Base-by-base conservation (phyloP, 2,329 filamentous ascomycete genomes). In the Apiospora aurea region DNA sequence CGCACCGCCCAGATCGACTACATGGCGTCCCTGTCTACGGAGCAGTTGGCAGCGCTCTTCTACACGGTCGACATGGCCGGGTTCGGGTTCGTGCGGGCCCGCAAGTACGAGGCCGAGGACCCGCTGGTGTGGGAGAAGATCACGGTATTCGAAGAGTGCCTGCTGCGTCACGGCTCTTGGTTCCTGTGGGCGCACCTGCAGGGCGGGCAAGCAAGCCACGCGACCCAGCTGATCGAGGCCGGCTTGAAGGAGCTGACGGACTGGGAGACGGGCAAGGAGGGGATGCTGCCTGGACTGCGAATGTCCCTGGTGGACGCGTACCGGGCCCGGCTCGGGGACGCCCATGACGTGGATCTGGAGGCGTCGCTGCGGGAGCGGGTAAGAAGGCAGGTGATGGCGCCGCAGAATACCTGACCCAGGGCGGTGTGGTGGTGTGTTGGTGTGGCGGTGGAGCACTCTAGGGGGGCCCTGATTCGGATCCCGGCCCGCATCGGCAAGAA, bases 161-260 rank as follows among this genome's bases (percentile, higher is more conserved):
- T 78, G 11, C 70, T 80, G 10, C 76, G 79, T 0, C 78, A 80
- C 67, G 79, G 79, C 14, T 75, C 78, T 1, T 80, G 78, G 78
- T 79, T 78, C 38, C 38, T 77, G 2, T 77, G 76, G 77, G 71
- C 72, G 10, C 70, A 75, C 44, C 61, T 76, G 6, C 24, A 34
- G 4, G 72, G 73, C 34, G 8, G 71, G 29, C 26, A 69, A 26
- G 68, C 29, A 57, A 43, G 16, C 47, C 10, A 79, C 70, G 44
- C 72, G 1, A 1, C 43, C 16, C 26, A 70, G 5, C 75, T 79
- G 51, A 43, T 72, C 11, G 21, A 34, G 0, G 69, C 75, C 2
- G 76, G 76, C 1, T 49, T 74, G 24, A 24, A 43, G 7, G 79
- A 80, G 71, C 67, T 79, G n/a, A 69, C 29, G 4, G 68, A 71